Conservation (phyloP, 2,329 filamentous ascomycete genomes). For the Penicillium crustosum region DNA sequence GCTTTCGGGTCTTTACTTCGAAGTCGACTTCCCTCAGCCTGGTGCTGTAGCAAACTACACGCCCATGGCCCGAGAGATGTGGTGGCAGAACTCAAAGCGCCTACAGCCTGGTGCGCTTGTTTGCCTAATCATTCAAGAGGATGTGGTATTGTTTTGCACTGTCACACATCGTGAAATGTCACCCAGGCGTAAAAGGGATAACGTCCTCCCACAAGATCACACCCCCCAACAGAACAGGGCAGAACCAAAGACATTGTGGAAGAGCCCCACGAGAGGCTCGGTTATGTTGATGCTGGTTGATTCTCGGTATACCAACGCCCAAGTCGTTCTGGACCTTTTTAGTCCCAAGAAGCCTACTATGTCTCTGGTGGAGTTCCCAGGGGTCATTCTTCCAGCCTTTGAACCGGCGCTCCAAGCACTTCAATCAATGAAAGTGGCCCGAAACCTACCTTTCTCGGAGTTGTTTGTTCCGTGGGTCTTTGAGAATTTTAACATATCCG, state of each 20-base stretch:
- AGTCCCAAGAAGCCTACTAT: slow-evolving; percentile 10
- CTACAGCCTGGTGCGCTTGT: slow-evolving; percentile 32
- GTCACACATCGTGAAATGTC: slow-evolving; percentile 17
- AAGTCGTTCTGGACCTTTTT: slow-evolving; percentile 21
- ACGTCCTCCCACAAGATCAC: not conserved
- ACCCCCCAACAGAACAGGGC: not conserved
- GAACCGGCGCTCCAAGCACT: slow-evolving; percentile 57
- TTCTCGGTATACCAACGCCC: slow-evolving; percentile 23
- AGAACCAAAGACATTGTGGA: slow-evolving; percentile 24
- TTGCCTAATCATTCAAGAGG: slow-evolving; percentile 24
- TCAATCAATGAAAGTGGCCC: slow-evolving; percentile 51
- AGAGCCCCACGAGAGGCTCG: slow-evolving; percentile 28
- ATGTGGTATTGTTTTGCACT: slow-evolving; percentile 29
- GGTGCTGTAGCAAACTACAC: slow-evolving; percentile 9
- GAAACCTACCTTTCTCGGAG: slow-evolving; percentile 52
- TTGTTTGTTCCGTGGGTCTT: slow-evolving; percentile 35
- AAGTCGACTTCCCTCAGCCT: slow-evolving; percentile 28
- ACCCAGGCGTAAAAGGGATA: not conserved
- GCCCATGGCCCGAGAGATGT: slow-evolving; percentile 22
- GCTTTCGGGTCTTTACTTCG: slow-evolving; percentile 21
- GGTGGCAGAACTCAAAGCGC: slow-evolving; percentile 34
- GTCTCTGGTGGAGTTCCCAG: slow-evolving; percentile 61
- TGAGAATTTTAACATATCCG: slow-evolving; percentile 15
- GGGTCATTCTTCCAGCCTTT: slow-evolving; percentile 59
- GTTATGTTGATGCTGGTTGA: slow-evolving; percentile 32